These are phyloP conservation scores for Xylaria sp. DNA, from an alignment of 2,329 filamentous ascomycete species.

Conservation along the genomic window DNA sequence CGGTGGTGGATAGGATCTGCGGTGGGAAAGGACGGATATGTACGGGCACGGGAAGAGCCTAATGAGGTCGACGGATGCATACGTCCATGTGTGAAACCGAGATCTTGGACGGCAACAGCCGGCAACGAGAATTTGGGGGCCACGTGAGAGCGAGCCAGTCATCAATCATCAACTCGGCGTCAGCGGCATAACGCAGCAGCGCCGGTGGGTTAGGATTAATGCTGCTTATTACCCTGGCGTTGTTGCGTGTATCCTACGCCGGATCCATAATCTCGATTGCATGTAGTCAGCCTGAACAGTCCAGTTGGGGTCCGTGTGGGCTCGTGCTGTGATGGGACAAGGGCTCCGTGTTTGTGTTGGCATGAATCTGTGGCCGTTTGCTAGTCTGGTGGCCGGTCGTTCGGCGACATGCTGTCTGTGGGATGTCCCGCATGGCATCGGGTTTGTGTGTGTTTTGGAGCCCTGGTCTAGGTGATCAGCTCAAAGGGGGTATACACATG, in stretches of 20 bases:
- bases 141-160: slow-evolving; percentile 28
- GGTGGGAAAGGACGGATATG: slow-evolving; percentile 46
- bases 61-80: slow-evolving; percentile 46
- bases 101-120: slow-evolving; percentile 40
- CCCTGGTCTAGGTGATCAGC: slow-evolving; percentile 23
- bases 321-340: slow-evolving; percentile 8
- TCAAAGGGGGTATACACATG: slow-evolving; percentile 31
- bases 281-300: slow-evolving; percentile 5
- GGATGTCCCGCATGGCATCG: slow-evolving; percentile 31
- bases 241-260: slow-evolving; percentile 23
- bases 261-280: slow-evolving; percentile 20
- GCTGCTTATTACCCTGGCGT: slow-evolving; percentile 1
- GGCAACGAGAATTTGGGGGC: slow-evolving; percentile 32
- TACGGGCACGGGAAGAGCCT: slow-evolving; percentile 49
- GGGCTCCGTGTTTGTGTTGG: slow-evolving; percentile 8
- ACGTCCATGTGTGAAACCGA: slow-evolving; percentile 45
- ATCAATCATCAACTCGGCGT: slow-evolving; percentile 33
- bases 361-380: slow-evolving; percentile 4
- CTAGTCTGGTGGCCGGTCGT: slow-evolving; percentile 3
- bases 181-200: slow-evolving; percentile 33
- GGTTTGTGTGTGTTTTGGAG: slow-evolving; percentile 28
- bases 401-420: slow-evolving; percentile 29
- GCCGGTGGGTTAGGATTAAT: slow-evolving; percentile 28
- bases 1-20: slow-evolving; percentile 47
- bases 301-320: not conserved